A percentile compares a stretch with the other conserved stretches of the same genome.
These are phyloP conservation scores for Agaricus subrufescens DNA, from an alignment of 768 basidiomycete genomes.

Conservation along the genomic window DNA sequence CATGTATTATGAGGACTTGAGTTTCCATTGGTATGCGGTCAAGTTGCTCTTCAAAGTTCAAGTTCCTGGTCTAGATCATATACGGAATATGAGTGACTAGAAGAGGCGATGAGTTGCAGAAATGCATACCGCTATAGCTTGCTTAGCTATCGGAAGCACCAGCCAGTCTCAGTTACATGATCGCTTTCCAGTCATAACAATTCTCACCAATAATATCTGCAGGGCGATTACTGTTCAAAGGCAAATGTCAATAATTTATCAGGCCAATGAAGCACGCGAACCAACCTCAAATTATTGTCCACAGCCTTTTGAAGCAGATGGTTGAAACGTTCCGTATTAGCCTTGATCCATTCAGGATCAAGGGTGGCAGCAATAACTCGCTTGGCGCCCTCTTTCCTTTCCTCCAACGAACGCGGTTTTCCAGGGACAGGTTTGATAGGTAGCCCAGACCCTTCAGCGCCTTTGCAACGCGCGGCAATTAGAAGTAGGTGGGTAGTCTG, in stretches of 20 bases:
- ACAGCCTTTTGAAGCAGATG: constrained; percentile 18
- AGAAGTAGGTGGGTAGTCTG: constrained; percentile 37
- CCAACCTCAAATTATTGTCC: constrained; percentile 7
- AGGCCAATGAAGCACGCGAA: neutral
- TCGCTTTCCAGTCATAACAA: neutral
- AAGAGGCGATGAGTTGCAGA: neutral
- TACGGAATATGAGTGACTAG: neutral
- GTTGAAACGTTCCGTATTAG: constrained; percentile 19
- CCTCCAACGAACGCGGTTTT: constrained; percentile 20
- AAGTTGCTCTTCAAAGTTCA: constrained; percentile 25
- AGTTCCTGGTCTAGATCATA: constrained; percentile 22
- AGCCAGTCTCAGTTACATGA: neutral
- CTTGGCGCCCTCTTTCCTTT: constrained; percentile 20
- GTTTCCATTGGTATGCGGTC: constrained; percentile 23
- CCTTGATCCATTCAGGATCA: constrained; percentile 24
- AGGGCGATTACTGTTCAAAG: constrained; percentile 18
- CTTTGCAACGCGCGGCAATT: constrained; percentile 28
- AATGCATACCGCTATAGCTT: constrained; percentile 22
- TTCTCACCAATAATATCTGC: constrained; percentile 22
- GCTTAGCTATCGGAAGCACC: constrained; percentile 17
- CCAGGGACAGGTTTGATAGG: constrained; percentile 18
- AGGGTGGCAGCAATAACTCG: constrained; percentile 19
- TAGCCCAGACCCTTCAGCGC: constrained; percentile 17
- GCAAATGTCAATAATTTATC: neutral
- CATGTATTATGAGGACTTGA: constrained; percentile 38